Percentiles rank a stretch among this genome's conserved stretches.
Evolutionary conservation across 2,329 filamentous ascomycete genomes (phyloP).

Genomic region (Leptographium flavum): DNA sequence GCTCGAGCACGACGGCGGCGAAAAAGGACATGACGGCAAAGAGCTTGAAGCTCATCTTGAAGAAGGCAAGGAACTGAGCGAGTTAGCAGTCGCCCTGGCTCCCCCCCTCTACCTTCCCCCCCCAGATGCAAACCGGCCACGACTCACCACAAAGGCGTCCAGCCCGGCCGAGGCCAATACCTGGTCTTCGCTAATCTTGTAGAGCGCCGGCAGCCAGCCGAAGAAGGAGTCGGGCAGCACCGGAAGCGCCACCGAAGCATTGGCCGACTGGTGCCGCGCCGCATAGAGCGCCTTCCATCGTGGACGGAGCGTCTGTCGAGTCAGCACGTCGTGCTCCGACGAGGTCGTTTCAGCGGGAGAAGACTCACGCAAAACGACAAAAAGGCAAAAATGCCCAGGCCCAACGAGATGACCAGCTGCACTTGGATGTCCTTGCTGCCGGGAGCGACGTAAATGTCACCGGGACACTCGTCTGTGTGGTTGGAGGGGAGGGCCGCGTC

Average conservation of each 20-base stretch:
- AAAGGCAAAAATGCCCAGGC: conserved; percentile 57
- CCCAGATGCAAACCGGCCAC: no score
- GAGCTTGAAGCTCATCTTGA: conserved; percentile 85
- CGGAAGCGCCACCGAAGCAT: conserved; percentile 47
- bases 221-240: conserved; percentile 72
- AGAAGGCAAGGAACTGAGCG: conserved; percentile 69
- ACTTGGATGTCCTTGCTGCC: conserved; percentile 35
- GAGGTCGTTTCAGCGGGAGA: neutral
- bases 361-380: conserved; percentile 53
- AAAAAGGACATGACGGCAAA: conserved; percentile 70
- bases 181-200: conserved; percentile 75
- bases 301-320: conserved; percentile 58
- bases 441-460: conserved; percentile 18
- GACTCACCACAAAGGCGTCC: conserved; percentile 79
- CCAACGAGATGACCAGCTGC: conserved; percentile 59
- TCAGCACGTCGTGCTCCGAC: neutral
- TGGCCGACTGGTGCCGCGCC: conserved; percentile 56
- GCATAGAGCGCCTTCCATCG: conserved; percentile 88
- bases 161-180: conserved; percentile 80
- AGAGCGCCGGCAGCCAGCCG: conserved; percentile 83
- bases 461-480: conserved; percentile 13
- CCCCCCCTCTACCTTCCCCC: no score
- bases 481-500: conserved; percentile 8
- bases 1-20: conserved; percentile 64
- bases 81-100: neutral